Conservation (phyloP, 441 rosid species). For the Arabidopsis lyrata region DNA sequence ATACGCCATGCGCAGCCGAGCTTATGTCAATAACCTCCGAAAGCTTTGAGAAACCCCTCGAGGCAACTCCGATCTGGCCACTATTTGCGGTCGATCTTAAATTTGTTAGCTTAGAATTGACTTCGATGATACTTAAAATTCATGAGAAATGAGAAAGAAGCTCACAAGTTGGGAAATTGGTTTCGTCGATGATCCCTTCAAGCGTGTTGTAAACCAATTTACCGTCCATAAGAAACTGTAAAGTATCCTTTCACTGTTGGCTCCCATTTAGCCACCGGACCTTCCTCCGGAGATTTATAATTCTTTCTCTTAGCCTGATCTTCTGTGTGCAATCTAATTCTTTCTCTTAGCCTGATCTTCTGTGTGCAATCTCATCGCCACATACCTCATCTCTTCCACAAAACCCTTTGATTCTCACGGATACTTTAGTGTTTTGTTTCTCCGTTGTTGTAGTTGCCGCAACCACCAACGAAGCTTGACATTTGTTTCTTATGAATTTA, state of each 20-base stretch:
- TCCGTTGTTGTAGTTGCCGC: too few species aligned
- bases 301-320: conserved; percentile 78
- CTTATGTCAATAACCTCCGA: too few species aligned
- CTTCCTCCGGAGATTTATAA: conserved; percentile 69
- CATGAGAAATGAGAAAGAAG: conserved; percentile 4
- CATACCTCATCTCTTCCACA: conserved; percentile 95
- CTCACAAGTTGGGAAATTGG: conserved; percentile 76
- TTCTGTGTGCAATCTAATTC: too few species aligned
- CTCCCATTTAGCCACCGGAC: conserved; percentile 67
- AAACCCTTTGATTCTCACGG: conserved; percentile 12
- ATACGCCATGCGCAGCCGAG: too few species aligned
- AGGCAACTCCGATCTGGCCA: too few species aligned
- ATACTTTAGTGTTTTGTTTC: too few species aligned
- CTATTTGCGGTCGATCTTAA: too few species aligned
- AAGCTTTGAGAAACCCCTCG: too few species aligned
- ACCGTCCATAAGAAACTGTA: conserved; percentile 50
- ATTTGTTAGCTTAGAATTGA: too few species aligned
- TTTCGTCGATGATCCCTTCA: conserved; percentile 64
- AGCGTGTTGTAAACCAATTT: conserved; percentile 77
- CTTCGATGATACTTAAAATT: too few species aligned
- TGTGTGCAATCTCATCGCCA: conserved; percentile 88
- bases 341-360: conserved; percentile 84
- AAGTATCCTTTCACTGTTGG: conserved; percentile 78
- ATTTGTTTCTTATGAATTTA: too few species aligned
- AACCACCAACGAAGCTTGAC: too few species aligned